Evolutionary conservation across 2,329 filamentous ascomycete species (phyloP).

Genomic region (Arthroderma uncinatum): DNA sequence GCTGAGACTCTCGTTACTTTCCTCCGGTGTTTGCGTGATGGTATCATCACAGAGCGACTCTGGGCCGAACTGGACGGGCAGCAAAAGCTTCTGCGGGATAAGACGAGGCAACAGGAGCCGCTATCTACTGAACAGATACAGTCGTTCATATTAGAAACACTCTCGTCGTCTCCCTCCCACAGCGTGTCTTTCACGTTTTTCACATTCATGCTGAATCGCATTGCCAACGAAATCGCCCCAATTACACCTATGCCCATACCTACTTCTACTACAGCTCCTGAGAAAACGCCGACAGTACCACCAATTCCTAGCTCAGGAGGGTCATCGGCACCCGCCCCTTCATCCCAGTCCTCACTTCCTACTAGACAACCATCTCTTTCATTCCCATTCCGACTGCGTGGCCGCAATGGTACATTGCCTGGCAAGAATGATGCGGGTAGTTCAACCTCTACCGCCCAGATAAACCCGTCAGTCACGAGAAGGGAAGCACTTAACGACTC

Average conservation of each 20-base stretch:
- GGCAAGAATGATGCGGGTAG: constrained; percentile 4
- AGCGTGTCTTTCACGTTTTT: constrained; percentile 86
- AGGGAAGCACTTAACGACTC: constrained; percentile 49
- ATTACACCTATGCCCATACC: constrained; percentile 17
- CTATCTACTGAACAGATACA: constrained; percentile 45
- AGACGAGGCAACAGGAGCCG: constrained; percentile 36
- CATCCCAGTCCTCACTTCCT: not conserved
- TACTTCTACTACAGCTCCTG: constrained; percentile 17
- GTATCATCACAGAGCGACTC: constrained; percentile 58
- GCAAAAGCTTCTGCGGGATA: constrained; percentile 41
- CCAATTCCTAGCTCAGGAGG: constrained; percentile 19
- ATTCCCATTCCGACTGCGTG: constrained; percentile 14
- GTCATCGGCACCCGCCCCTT: constrained; percentile 25
- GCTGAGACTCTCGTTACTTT: constrained; percentile 63
- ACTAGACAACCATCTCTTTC: constrained; percentile 8
- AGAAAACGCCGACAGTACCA: constrained; percentile 16
- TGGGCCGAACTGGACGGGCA: constrained; percentile 60
- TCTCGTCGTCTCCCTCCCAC: constrained; percentile 61
- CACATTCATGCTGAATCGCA: constrained; percentile 59
- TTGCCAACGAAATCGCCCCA: constrained; percentile 45
- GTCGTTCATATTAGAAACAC: constrained; percentile 57
- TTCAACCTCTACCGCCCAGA: constrained; percentile 24
- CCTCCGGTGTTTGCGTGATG: constrained; percentile 62
- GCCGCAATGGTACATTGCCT: constrained; percentile 7
- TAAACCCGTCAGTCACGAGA: constrained; percentile 42